A percentile compares a stretch with the other conserved stretches of the same genome.
phyloP scores from a whole-genome alignment of 2,329 filamentous ascomycete species.

The Cadophora gregata region DNA sequence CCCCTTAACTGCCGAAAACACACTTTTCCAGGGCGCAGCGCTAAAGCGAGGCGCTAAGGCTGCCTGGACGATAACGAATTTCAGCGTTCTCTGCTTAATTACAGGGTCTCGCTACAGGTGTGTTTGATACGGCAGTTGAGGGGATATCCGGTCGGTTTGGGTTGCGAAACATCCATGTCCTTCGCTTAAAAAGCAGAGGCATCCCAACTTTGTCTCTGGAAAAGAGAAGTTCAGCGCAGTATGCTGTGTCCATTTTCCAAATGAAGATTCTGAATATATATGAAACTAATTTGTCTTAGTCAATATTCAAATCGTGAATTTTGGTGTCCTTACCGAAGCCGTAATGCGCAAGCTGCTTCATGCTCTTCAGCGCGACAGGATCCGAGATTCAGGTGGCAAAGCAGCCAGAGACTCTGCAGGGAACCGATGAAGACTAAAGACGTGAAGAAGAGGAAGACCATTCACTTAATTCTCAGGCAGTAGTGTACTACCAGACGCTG shows the following conservation, averaged over 20 bases:
- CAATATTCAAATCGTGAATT: background rate
- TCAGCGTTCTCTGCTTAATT: too few relatives aligned
- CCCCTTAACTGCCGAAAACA: too few relatives aligned
- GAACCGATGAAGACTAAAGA: conserved; percentile 20
- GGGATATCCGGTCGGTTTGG: background rate
- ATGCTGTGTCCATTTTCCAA: conserved; percentile 24
- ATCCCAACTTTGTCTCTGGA: conserved; percentile 25
- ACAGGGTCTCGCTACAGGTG: too few relatives aligned
- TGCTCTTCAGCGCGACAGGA: conserved; percentile 8
- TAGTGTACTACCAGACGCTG: conserved; percentile 11
- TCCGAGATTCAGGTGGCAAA: conserved; percentile 16
- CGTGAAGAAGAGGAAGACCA: conserved; percentile 17
- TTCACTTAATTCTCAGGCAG: conserved; percentile 4
- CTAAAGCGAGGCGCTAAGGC: too few relatives aligned
- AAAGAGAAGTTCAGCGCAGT: conserved; percentile 19
- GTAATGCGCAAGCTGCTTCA: conserved; percentile 22
- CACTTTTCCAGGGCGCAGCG: too few relatives aligned
- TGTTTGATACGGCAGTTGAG: too few relatives aligned
- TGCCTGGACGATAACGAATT: too few relatives aligned
- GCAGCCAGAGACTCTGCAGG: conserved; percentile 18
- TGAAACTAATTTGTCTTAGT: conserved; percentile 7
- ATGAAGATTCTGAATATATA: conserved; percentile 20
- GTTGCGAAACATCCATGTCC: conserved; percentile 25
- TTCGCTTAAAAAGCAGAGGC: conserved; percentile 26
- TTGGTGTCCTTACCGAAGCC: conserved; percentile 19